phyloP scores from a whole-genome alignment of 2,329 filamentous ascomycete species.

The Lasiodiplodia theobromae region DNA sequence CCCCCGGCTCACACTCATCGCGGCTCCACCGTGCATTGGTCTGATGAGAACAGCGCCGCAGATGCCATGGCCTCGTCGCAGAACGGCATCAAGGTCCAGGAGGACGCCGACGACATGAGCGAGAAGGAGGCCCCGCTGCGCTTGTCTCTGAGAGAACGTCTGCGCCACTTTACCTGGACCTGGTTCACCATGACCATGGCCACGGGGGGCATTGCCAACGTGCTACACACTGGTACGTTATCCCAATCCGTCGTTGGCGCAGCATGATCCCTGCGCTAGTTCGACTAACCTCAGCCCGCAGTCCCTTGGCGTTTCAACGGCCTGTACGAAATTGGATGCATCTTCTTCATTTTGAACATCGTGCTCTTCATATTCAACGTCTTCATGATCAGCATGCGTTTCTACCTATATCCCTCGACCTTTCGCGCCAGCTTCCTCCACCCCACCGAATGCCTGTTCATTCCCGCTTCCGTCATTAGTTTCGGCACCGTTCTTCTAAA shows the following conservation, averaged over 20 bases:
- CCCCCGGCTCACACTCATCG: not conserved
- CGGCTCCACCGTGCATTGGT: slow-evolving; percentile 13
- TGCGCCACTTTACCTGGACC: slow-evolving; percentile 74
- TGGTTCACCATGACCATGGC: slow-evolving; percentile 78
- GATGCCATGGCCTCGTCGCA: slow-evolving; percentile 4
- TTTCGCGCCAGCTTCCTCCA: slow-evolving; percentile 76
- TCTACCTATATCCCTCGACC: slow-evolving; percentile 72
- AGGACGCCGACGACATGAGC: not conserved
- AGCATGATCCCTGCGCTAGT: not conserved
- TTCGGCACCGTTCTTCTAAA: slow-evolving; percentile 70
- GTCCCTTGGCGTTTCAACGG: slow-evolving; percentile 53
- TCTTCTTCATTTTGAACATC: slow-evolving; percentile 58
- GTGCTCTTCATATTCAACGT: slow-evolving; percentile 75
- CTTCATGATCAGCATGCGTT: slow-evolving; percentile 70
- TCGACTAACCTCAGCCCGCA: slow-evolving; percentile 26
- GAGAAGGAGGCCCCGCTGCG: slow-evolving; percentile 13
- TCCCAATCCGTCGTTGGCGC: not conserved
- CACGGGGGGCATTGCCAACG: slow-evolving; percentile 67
- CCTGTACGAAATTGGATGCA: slow-evolving; percentile 56
- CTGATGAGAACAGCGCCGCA: not conserved
- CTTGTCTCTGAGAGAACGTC: slow-evolving; percentile 61
- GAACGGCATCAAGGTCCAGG: slow-evolving; percentile 7
- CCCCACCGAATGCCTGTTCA: slow-evolving; percentile 79
- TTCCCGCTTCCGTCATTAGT: slow-evolving; percentile 72
- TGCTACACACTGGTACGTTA: slow-evolving; percentile 61